These are phyloP conservation scores for Neurospora sp. DNA, from an alignment of 495 filamentous ascomycete genomes.

Conservation along the genomic window DNA sequence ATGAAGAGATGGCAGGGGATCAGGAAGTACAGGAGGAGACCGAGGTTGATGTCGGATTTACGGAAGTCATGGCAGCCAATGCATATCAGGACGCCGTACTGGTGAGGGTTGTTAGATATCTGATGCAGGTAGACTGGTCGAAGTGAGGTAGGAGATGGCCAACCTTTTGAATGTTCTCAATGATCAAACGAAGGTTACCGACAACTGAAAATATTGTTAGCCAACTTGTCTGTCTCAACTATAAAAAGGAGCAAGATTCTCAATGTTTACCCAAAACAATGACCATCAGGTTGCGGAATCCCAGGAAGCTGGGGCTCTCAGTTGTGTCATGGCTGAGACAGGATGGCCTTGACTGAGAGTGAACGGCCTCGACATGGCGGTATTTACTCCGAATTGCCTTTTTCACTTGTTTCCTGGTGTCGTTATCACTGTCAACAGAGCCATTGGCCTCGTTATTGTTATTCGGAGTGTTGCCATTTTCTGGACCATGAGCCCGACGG, in stretches of 20 bases:
- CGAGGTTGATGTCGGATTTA: conserved; percentile 64
- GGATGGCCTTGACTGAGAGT: conserved; percentile 59
- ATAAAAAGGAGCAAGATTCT: neutral
- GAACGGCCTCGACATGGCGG: conserved; percentile 78
- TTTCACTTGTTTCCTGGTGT: conserved; percentile 7
- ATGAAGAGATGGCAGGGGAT: conserved; percentile 84
- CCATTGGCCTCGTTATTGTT: neutral
- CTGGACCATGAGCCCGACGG: neutral
- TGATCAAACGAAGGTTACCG: conserved; percentile 83
- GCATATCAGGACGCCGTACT: conserved; percentile 93
- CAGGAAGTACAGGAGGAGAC: conserved; percentile 65
- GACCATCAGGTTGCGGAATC: conserved; percentile 94
- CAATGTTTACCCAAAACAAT: conserved; percentile 63
- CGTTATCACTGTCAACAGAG: conserved; percentile 5
- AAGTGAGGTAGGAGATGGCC: conserved; percentile 6
- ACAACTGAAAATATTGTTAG: conserved; percentile 47
- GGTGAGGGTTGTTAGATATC: conserved; percentile 13
- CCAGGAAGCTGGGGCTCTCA: conserved; percentile 70
- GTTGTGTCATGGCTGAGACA: conserved; percentile 76
- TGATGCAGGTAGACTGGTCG: neutral
- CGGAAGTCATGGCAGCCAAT: conserved; percentile 83
- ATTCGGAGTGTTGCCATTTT: neutral
- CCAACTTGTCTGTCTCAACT: neutral
- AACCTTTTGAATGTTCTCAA: conserved; percentile 96
- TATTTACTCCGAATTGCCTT: conserved; percentile 47